Evolutionary conservation across 2,329 filamentous ascomycete genomes (phyloP).

Genomic region (Nothopassalora personata): DNA sequence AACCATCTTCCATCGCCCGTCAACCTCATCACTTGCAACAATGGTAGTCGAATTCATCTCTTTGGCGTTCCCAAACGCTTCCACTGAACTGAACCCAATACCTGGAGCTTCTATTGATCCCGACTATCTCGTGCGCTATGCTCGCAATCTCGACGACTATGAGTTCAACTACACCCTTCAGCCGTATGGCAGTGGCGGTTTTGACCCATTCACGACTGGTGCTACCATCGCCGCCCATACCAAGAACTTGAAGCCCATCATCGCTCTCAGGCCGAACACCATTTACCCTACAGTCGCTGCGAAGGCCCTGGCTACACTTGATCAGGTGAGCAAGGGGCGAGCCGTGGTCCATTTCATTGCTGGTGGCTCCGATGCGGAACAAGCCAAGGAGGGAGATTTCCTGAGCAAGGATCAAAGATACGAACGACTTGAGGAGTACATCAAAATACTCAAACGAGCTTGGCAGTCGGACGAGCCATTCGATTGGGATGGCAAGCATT

Average conservation of each 20-base stretch:
- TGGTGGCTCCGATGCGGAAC: constrained; percentile 56
- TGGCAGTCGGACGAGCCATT: constrained; percentile 55
- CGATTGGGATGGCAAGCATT: constrained; percentile 58
- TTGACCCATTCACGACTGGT: constrained; percentile 55
- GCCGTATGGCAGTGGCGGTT: constrained; percentile 53
- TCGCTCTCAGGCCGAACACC: constrained; percentile 58
- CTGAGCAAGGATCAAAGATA: constrained; percentile 55
- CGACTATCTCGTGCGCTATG: constrained; percentile 53
- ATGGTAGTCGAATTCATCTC: constrained; percentile 52
- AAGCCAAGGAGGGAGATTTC: constrained; percentile 57
- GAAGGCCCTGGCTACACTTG: constrained; percentile 56
- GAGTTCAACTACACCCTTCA: constrained; percentile 58
- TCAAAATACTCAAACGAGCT: constrained; percentile 54
- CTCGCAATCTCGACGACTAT: constrained; percentile 54
- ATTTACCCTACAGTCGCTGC: constrained; percentile 59
- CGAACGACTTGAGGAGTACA: constrained; percentile 56
- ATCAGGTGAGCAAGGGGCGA: constrained; percentile 54
- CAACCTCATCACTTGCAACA: neutral
- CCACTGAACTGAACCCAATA: constrained; percentile 52
- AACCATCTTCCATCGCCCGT: neutral
- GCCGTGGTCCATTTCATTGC: constrained; percentile 61
- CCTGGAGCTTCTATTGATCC: constrained; percentile 50
- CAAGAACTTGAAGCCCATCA: constrained; percentile 57
- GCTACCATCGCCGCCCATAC: constrained; percentile 54
- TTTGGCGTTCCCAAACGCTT: constrained; percentile 53